phyloP scores from a whole-genome alignment of 2,329 filamentous ascomycete genomes.

The Cryphonectria parasitica region DNA sequence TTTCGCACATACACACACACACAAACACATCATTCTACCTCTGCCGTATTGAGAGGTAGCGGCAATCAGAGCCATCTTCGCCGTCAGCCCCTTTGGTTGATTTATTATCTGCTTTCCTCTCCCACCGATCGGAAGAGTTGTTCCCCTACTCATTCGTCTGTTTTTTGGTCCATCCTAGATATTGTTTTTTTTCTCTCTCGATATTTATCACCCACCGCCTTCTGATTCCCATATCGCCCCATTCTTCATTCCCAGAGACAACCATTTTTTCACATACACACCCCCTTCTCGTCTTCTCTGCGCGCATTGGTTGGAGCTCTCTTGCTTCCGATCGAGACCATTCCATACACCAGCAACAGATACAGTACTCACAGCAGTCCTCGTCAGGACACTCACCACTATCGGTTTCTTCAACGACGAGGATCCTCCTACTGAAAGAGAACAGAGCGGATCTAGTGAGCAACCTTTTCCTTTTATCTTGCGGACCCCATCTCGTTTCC shows the following conservation, averaged over 20 bases:
- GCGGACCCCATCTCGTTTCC: not conserved
- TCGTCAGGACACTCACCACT: conserved; percentile 2
- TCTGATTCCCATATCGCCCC: not conserved
- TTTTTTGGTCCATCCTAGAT: conserved; percentile 8
- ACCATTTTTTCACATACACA: not conserved
- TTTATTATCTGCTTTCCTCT: conserved; percentile 7
- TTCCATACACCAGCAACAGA: conserved; percentile 14
- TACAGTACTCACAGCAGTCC: conserved; percentile 4
- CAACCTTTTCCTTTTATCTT: not conserved
- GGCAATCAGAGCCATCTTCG: conserved; percentile 4
- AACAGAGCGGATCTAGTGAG: conserved; percentile 25
- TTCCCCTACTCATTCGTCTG: not conserved
- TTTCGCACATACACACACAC: conserved; percentile 11
- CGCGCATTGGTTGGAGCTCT: conserved; percentile 5
- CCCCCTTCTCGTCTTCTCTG: conserved; percentile 1
- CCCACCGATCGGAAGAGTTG: conserved; percentile 3
- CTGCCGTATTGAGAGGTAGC: conserved; percentile 6
- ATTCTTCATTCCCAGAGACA: not conserved
- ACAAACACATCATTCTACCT: conserved; percentile 13
- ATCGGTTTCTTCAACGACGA: not conserved
- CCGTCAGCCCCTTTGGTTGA: conserved; percentile 10
- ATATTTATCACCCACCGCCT: conserved; percentile 1
- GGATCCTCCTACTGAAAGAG: conserved; percentile 4
- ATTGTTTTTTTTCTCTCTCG: not conserved
- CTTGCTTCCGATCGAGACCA: conserved; percentile 16